Base-by-base conservation (phyloP, 176 grass and related monocot genomes). In the Melocanna baccifera region DNA sequence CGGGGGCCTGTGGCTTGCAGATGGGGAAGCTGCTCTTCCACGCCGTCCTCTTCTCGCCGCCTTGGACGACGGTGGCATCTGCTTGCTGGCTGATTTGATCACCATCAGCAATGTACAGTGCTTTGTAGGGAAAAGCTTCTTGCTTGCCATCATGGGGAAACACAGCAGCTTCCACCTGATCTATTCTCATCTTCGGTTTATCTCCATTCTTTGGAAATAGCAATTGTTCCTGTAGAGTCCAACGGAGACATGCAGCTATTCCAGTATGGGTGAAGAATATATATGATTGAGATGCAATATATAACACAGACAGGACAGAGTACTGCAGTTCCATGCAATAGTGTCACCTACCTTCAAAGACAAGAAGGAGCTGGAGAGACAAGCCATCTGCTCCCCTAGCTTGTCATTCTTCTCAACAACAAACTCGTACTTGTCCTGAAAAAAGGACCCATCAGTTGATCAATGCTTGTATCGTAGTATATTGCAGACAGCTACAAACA, bases 1-100 rank as follows among this genome's bases (percentile, higher is more conserved):
- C 32, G 23, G n/a, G 36, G 46, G 41, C 83, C 74, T 86, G 80
- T 41, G 87, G 93, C 57, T 94, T 93, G 84, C 87, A 94, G 73
- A 92, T 87, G 53, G 51, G 87, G 83, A 98, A 94, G 62, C 91
- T 89, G 72, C 89, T 94, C 86, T 86, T 93, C 75, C 39, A 83
- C 34, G 59, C 73, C 73, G 40, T 58, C 75, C n/a, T 65, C 61
- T 81, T 87, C 72, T 75, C 75, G 16, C 55, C 43, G 29, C 55
- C 78, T 65, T 85, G 62, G 77, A 76, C 75, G 52, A 39, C 56
- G 41, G 42, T 57, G 36, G 26, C 55, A 76, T 82, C 58, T 73
- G 73, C 51, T 28, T 8, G 29, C 30, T 78, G 83, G 34, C 39
- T 73, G 47, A 10, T 67, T 73, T 73, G 59, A 20, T 77, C 34